Base-by-base conservation (phyloP, 2,329 filamentous ascomycete genomes). In the Penicillium sp. region DNA sequence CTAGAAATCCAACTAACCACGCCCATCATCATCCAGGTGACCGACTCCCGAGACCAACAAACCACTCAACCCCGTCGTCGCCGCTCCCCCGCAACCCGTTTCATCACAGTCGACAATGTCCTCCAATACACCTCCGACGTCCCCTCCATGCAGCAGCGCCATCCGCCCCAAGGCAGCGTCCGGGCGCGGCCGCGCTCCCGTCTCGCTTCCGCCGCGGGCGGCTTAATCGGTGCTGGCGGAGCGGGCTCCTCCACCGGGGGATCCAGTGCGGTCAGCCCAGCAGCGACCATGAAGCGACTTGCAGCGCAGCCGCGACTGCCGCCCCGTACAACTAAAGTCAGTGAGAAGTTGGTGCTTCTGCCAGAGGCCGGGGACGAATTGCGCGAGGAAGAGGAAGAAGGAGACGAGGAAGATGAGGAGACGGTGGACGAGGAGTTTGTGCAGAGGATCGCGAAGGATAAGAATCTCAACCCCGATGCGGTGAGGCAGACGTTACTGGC, bases 41-140 rank as follows among this genome's bases (percentile, higher is more conserved):
- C 71, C 17, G 70, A 74, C 53, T 70, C 71, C 35, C 69, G 71
- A 49, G 68, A 72, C 15, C 68, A 68, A 42, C 65, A 66, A 47
- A 48, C 54, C 17, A 47, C 58, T 21, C 53, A 54, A 49, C 57
- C 60, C 38, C 58, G 62, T 48, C 58, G 59, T 29, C 64, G 64
- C 22, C 63, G 66, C 33, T 63, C 64, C 33, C 62, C 59, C 9
- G 57, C 77, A 58, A 90, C 82, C 75, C 86, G 81, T 61, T 87
- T 87, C 68, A 88, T 97, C 65, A 82, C 78, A 13, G 91, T 98
- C 68, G 93, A 98, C 72, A 95, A 91, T 66, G 87, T 97, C 57
- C 82, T 98, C 5, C 89, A 95, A 67, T 88, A 95, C 73, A 85
- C 89, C 52, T 93, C 88, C 44, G 90, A 96, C 64, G 93, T 98